These are phyloP conservation scores for Rutstroemia sp. DNA, from an alignment of 2,329 filamentous ascomycete species.

Conservation along the genomic window DNA sequence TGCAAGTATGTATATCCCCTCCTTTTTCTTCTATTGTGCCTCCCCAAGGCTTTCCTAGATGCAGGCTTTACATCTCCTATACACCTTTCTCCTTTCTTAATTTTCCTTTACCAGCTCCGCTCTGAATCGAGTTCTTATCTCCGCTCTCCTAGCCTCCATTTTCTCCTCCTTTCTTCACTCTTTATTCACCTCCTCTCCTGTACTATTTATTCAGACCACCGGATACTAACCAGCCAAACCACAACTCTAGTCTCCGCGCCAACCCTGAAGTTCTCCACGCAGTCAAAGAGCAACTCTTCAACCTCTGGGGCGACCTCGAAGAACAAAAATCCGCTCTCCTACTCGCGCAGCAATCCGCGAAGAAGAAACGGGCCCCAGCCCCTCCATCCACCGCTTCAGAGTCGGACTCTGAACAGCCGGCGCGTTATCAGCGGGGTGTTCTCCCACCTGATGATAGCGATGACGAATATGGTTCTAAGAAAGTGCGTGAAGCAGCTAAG, in stretches of 20 bases:
- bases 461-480: background rate
- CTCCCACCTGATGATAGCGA: background rate
- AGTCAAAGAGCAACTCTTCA: slow-evolving; percentile 64
- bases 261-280: slow-evolving; percentile 39
- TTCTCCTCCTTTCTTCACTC: background rate
- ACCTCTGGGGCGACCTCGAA: slow-evolving; percentile 80
- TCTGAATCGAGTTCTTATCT: background rate
- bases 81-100: no score
- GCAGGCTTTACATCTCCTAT: background rate
- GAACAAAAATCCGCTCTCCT: slow-evolving; percentile 50
- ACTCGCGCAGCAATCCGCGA: slow-evolving; percentile 6
- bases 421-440: background rate
- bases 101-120: background rate
- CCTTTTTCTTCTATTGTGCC: no score
- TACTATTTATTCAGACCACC: no score
- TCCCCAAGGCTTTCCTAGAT: no score
- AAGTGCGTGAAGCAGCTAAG: background rate
- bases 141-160: background rate
- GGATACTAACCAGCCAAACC: background rate
- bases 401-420: background rate
- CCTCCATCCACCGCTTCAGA: background rate
- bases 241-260: slow-evolving; percentile 43
- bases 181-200: background rate
- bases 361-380: slow-evolving; percentile 13
- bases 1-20: slow-evolving; percentile 38